Conservation (phyloP, 108 stramenopile species). For the Cyclotella sp. region DNA sequence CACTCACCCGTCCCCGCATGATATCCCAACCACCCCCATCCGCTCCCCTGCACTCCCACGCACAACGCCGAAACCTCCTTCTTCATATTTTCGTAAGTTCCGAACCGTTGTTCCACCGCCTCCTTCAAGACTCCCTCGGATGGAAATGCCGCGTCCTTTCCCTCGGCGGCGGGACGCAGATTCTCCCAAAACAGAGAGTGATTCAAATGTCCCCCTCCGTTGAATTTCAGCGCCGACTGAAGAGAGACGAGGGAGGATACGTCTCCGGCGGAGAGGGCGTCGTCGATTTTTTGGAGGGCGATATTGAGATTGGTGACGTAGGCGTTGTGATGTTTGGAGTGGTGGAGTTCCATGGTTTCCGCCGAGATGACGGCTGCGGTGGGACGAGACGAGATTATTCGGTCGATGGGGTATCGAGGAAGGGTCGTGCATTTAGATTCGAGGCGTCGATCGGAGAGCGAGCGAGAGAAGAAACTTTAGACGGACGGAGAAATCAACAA, state of each 20-base stretch:
- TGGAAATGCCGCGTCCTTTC: conserved; percentile 35
- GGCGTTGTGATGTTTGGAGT: conserved; percentile 94
- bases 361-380: conserved; percentile 86
- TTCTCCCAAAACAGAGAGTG: conserved; percentile 99
- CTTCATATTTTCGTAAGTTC: conserved; percentile 84
- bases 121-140: conserved; percentile 62
- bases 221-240: conserved; percentile 94
- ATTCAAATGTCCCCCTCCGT: conserved; percentile 99
- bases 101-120: conserved; percentile 86
- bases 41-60: conserved; percentile 96
- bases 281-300: conserved; percentile 87
- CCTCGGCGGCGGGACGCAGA: conserved; percentile 75
- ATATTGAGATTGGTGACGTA: conserved; percentile 95
- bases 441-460: no score
- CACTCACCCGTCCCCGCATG: conserved; percentile 72
- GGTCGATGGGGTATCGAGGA: no score
- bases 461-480: background rate
- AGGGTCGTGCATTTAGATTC: no score
- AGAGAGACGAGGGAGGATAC: conserved; percentile 77
- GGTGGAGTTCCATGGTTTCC: conserved; percentile 95
- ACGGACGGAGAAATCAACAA: no score
- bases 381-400: no score
- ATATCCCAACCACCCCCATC: conserved; percentile 99
- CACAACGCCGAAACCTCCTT: conserved; percentile 74
- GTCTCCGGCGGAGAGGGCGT: conserved; percentile 76